Evolutionary conservation across 2,329 filamentous ascomycete genomes (phyloP).

Genomic region (Beauveria caledonica): DNA sequence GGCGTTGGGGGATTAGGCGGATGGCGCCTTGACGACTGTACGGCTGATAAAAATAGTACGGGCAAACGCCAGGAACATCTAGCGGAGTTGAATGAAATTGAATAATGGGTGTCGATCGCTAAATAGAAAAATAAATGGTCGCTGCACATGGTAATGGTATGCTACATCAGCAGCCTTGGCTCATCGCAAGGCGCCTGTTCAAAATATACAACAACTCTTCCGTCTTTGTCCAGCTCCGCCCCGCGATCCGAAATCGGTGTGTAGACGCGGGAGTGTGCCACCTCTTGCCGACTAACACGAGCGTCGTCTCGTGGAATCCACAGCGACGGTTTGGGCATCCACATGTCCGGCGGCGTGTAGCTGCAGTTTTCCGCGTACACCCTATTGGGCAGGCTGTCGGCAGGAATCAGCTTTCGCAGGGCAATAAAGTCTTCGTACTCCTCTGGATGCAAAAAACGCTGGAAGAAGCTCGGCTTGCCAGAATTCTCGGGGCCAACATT

Average conservation of each 20-base stretch:
- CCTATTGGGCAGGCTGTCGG: slow-evolving; percentile 33
- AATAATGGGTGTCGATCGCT: background rate
- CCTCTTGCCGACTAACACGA: slow-evolving; percentile 70
- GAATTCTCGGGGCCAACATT: slow-evolving; percentile 20
- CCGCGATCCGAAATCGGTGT: slow-evolving; percentile 66
- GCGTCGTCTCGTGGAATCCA: slow-evolving; percentile 76
- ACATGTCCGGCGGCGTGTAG: slow-evolving; percentile 60
- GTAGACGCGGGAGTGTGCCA: slow-evolving; percentile 60
- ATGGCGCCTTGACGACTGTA: background rate
- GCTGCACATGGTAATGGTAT: background rate
- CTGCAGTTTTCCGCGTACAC: slow-evolving; percentile 53
- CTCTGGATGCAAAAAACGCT: slow-evolving; percentile 70
- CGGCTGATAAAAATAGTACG: background rate
- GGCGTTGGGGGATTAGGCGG: background rate
- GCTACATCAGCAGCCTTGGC: slow-evolving; percentile 36
- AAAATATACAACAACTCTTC: slow-evolving; percentile 26
- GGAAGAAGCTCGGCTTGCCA: slow-evolving; percentile 42
- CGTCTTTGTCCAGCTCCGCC: slow-evolving; percentile 25
- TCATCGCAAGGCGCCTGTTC: slow-evolving; percentile 31
- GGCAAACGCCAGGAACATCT: background rate
- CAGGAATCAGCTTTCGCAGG: slow-evolving; percentile 61
- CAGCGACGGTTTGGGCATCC: slow-evolving; percentile 55
- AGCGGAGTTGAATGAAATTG: background rate
- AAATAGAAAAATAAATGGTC: background rate
- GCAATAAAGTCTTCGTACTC: slow-evolving; percentile 64